phyloP scores from a whole-genome alignment of 345 rosid genomes.

The Adansonia digitata region DNA sequence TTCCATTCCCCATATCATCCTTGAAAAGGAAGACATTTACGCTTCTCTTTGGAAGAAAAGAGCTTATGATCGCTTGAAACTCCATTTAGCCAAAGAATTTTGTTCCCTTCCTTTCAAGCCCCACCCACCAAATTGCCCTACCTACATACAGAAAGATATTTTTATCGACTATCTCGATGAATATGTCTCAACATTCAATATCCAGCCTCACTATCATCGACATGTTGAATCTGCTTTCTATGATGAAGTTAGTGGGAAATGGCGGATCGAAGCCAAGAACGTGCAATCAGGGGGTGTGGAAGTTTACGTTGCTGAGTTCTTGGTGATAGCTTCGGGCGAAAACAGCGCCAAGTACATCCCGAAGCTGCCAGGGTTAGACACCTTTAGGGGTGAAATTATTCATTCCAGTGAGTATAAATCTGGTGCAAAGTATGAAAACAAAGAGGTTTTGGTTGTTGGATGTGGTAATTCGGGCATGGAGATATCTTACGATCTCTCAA shows the following conservation, averaged over 20 bases:
- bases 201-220: conserved; percentile 29
- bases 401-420: conserved; percentile 11
- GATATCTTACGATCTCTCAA: conserved; percentile 11
- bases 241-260: conserved; percentile 10
- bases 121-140: conserved; percentile 29
- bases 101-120: conserved; percentile 50
- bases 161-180: conserved; percentile 47
- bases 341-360: conserved; percentile 4
- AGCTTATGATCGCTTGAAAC: conserved; percentile 43
- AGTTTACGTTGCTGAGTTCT: conserved; percentile 15
- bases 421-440: conserved; percentile 1
- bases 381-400: neutral
- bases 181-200: conserved; percentile 29
- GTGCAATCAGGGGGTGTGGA: neutral
- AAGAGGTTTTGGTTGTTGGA: conserved; percentile 15
- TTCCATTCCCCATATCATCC: conserved; percentile 34
- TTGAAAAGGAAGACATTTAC: conserved; percentile 51
- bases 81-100: conserved; percentile 53
- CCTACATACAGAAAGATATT: conserved; percentile 32
- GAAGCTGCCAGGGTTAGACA: conserved; percentile 4
- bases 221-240: conserved; percentile 25
- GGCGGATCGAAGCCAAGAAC: conserved; percentile 36
- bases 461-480: conserved; percentile 20
- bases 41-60: conserved; percentile 58
- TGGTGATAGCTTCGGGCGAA: conserved; percentile 19